These are phyloP conservation scores for Kluyveromyces starmeri DNA, from an alignment of 805 yeast genomes.

Conservation along the genomic window DNA sequence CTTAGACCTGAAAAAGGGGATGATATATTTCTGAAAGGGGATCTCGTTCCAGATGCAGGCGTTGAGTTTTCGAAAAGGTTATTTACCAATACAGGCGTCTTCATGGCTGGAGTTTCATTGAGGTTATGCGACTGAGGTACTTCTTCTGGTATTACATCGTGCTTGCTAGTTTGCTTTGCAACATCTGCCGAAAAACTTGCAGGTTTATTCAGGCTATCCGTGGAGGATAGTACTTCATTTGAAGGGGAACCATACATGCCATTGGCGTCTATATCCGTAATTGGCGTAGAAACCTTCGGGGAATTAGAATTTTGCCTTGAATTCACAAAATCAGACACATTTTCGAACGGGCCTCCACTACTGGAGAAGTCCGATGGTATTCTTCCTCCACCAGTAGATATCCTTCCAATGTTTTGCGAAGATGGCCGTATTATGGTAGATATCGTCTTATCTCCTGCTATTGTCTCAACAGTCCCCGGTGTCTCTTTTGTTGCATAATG, in stretches of 20 bases:
- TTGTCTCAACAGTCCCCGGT: conserved; percentile 11
- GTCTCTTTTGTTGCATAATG: conserved; percentile 9
- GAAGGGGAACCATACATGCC: conserved; percentile 13
- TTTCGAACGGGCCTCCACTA: conserved; percentile 3
- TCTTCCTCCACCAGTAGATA: conserved; percentile 6
- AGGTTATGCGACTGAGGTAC: neutral
- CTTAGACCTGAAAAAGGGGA: conserved; percentile 7
- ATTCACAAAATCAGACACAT: conserved; percentile 5
- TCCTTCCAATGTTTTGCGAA: conserved; percentile 6
- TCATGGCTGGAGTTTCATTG: conserved; percentile 1
- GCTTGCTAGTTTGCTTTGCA: conserved; percentile 3
- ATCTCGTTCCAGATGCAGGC: conserved; percentile 4
- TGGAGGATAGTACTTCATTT: conserved; percentile 6
- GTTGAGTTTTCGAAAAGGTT: conserved; percentile 2
- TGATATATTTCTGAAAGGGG: conserved; percentile 8
- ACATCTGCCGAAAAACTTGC: neutral
- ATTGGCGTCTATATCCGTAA: conserved; percentile 3
- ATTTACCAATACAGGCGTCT: neutral
- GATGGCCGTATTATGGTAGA: conserved; percentile 22
- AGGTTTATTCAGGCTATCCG: conserved; percentile 9
- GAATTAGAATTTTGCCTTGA: conserved; percentile 5
- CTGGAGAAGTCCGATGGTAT: conserved; percentile 6
- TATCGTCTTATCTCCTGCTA: conserved; percentile 18
- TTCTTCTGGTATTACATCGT: conserved; percentile 1
- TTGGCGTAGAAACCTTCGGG: conserved; percentile 6